Evolutionary conservation across 306 rosid species (phyloP).

Genomic region (Cajanus cajan): DNA sequence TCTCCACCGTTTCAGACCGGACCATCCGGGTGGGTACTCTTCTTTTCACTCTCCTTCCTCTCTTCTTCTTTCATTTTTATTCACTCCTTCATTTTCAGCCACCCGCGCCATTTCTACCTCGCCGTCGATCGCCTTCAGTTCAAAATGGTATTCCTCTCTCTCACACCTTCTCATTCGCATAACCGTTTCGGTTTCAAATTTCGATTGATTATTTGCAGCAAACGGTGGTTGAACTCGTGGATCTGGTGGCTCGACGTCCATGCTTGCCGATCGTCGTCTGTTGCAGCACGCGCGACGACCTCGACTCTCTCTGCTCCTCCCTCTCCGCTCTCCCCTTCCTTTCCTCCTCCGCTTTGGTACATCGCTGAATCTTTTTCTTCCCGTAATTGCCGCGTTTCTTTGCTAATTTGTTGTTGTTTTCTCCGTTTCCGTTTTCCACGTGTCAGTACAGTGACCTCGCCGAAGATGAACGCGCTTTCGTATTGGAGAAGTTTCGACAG

Average conservation of each 20-base stretch:
- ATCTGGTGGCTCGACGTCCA: slow-evolving; percentile 68
- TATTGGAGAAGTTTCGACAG: slow-evolving; percentile 63
- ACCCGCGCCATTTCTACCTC: slow-evolving; percentile 77
- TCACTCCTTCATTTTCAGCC: slow-evolving; percentile 35
- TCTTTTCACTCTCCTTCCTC: neutral
- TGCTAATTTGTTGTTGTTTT: neutral
- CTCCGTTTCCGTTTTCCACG: slow-evolving; percentile 6
- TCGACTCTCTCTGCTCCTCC: slow-evolving; percentile 74
- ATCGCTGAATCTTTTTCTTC: neutral
- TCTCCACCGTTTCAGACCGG: slow-evolving; percentile 30
- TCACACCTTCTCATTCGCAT: neutral
- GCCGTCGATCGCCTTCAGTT: slow-evolving; percentile 80
- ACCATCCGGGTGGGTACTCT: slow-evolving; percentile 24
- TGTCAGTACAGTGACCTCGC: slow-evolving; percentile 91
- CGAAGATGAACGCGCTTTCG: slow-evolving; percentile 65
- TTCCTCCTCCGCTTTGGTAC: slow-evolving; percentile 64
- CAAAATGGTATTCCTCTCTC: slow-evolving; percentile 52
- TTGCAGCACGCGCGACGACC: slow-evolving; percentile 86
- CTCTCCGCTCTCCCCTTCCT: slow-evolving; percentile 63
- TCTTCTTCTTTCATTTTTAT: neutral
- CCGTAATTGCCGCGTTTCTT: neutral
- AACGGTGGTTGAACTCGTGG: slow-evolving; percentile 65
- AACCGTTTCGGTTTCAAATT: neutral
- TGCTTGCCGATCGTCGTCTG: slow-evolving; percentile 69
- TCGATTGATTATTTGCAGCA: neutral